Evolutionary conservation across 768 basidiomycete species (phyloP).

Genomic region (Lactarius sp.): DNA sequence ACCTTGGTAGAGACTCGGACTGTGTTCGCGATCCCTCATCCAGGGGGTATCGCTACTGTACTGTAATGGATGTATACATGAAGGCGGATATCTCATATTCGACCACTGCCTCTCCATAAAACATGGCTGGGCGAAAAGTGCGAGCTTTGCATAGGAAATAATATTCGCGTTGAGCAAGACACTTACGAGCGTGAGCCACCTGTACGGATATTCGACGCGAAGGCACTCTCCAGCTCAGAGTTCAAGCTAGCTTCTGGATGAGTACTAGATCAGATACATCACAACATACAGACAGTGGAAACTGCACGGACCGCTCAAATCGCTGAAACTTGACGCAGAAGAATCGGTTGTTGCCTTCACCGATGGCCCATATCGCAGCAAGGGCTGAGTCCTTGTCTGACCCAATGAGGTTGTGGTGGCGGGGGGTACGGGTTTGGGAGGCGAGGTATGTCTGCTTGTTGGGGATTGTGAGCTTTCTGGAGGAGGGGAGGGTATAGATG

Average conservation of each 20-base stretch:
- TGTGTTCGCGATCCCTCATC: not conserved
- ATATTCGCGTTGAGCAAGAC: not conserved
- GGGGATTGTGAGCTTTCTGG: conserved; percentile 45
- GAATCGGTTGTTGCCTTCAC: conserved; percentile 46
- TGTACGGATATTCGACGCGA: conserved; percentile 68
- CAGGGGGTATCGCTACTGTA: not conserved
- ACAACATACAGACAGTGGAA: not conserved
- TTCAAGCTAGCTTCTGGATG: conserved; percentile 61
- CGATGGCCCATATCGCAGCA: conserved; percentile 40
- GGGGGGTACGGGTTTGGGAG: conserved; percentile 10
- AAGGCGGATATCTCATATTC: not conserved
- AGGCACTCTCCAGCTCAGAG: conserved; percentile 75
- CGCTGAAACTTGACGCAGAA: conserved; percentile 79
- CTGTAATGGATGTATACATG: not conserved
- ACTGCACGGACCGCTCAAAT: conserved; percentile 64
- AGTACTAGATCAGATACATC: not conserved
- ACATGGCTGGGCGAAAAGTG: conserved; percentile 26
- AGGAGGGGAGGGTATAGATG: conserved; percentile 73
- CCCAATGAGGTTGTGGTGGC: conserved; percentile 6
- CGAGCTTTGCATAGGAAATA: conserved; percentile 20
- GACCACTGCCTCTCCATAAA: conserved; percentile 20
- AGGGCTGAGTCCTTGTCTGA: conserved; percentile 17
- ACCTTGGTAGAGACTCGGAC: no score
- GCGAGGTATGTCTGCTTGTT: conserved; percentile 17
- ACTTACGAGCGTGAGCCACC: conserved; percentile 69